A percentile compares a stretch with the other conserved stretches of the same genome.
Evolutionary conservation across 2,329 filamentous ascomycete species (phyloP).

Genomic region (Beauveria sp.): DNA sequence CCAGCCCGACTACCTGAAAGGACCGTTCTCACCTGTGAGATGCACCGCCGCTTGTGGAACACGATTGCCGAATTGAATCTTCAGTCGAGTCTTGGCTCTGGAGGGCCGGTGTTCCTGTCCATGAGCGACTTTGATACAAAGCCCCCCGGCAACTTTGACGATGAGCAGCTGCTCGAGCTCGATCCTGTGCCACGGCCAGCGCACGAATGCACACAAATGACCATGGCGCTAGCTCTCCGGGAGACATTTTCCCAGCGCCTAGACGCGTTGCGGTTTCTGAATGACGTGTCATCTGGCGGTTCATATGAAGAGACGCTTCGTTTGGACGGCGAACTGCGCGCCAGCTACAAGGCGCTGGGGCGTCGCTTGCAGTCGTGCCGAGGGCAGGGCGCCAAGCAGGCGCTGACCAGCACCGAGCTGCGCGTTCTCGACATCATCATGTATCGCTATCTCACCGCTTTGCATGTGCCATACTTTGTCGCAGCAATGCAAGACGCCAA

Average conservation of each 20-base stretch:
- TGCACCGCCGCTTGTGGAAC: slow-evolving; percentile 45
- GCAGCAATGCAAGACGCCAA: slow-evolving; percentile 31
- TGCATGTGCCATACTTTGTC: slow-evolving; percentile 47
- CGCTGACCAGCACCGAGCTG: slow-evolving; percentile 31
- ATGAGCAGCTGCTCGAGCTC: slow-evolving; percentile 35
- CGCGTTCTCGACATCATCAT: slow-evolving; percentile 43
- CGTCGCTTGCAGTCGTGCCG: slow-evolving; percentile 23
- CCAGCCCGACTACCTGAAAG: slow-evolving; percentile 31
- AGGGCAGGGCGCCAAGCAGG: slow-evolving; percentile 10
- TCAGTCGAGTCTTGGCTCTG: slow-evolving; percentile 37
- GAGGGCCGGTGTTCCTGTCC: slow-evolving; percentile 37
- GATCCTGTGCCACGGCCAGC: slow-evolving; percentile 25
- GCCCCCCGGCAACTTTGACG: slow-evolving; percentile 41
- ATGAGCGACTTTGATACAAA: slow-evolving; percentile 40
- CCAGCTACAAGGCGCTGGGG: slow-evolving; percentile 33
- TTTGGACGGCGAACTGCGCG: slow-evolving; percentile 34
- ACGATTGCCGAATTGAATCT: slow-evolving; percentile 42
- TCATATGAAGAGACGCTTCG: slow-evolving; percentile 38
- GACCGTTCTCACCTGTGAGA: slow-evolving; percentile 32
- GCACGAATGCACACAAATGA: slow-evolving; percentile 31
- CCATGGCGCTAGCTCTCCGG: slow-evolving; percentile 33
- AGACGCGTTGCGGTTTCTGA: slow-evolving; percentile 33
- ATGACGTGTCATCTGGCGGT: slow-evolving; percentile 28
- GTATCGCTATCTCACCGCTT: slow-evolving; percentile 44
- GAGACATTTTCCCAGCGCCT: slow-evolving; percentile 36